Conservation (phyloP, 768 basidiomycete species). For the Phaffia tasmanica region DNA sequence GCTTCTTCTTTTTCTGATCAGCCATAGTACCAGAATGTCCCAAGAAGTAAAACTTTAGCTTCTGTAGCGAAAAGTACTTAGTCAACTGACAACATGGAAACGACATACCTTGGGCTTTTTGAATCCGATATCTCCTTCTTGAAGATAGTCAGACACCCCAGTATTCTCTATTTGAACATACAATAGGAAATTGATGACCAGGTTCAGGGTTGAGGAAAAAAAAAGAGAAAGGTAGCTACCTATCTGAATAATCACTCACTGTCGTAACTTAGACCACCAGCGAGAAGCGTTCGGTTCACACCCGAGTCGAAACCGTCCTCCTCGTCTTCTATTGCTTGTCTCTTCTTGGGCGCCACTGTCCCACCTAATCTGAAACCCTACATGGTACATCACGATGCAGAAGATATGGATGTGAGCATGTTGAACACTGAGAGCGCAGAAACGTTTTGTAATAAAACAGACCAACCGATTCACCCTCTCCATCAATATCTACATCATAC, state of each 20-base stretch:
- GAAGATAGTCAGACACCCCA: slow-evolving; percentile 71
- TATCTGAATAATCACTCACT: slow-evolving; percentile 49
- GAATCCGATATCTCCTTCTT: slow-evolving; percentile 86
- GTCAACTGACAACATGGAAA: background rate
- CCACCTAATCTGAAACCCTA: slow-evolving; percentile 82
- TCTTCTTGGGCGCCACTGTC: slow-evolving; percentile 26
- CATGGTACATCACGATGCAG: background rate
- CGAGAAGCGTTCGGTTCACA: slow-evolving; percentile 68
- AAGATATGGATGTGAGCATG: slow-evolving; percentile 4
- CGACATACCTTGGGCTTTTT: slow-evolving; percentile 74
- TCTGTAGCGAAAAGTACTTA: background rate
- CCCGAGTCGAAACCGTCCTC: slow-evolving; percentile 48
- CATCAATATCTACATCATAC: slow-evolving; percentile 83
- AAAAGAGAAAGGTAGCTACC: background rate
- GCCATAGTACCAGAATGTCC: slow-evolving; percentile 17
- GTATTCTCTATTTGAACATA: slow-evolving; percentile 55
- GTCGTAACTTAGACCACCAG: slow-evolving; percentile 61
- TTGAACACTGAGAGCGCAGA: slow-evolving; percentile 13
- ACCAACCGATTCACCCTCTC: slow-evolving; percentile 54
- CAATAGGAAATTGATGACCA: background rate
- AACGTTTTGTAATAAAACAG: background rate
- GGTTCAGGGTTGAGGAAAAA: background rate
- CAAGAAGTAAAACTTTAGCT: slow-evolving; percentile 1
- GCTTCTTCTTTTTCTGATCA: slow-evolving; percentile 81
- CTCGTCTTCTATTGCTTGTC: slow-evolving; percentile 41